Base-by-base conservation (phyloP, 1,284 basidiomycete species). In the Afroboletus lepidellus region DNA sequence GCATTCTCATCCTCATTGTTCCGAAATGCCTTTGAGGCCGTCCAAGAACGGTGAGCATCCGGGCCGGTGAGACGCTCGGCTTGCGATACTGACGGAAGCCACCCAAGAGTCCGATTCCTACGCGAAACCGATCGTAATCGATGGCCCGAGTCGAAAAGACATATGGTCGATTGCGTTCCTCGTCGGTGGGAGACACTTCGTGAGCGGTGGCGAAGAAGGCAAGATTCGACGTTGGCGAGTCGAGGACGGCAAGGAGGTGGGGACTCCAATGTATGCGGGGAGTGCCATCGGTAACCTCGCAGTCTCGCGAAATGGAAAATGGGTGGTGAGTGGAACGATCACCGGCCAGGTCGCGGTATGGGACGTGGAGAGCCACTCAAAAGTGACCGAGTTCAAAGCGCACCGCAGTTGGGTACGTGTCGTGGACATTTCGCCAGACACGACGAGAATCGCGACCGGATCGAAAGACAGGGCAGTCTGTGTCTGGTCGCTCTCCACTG, bases 221-320 rank as follows among this genome's bases (percentile, higher is more conserved):
- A 56, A 41, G 25, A 56, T 53, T 36, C 45, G 45, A n/a, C 8
- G 44, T 3, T 53, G 52, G 44, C 53, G 30, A n/a, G 44, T 50
- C 6, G 30, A 49, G 4, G 51, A 55, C 16, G 51, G 51, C 5
- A n/a, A 0, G 36, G 36, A 49, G 24, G 27, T 53, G 5, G 51
- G 30, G 13, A 12, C 11, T 18, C 41, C 48, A 6, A 41, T 54
- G 53, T 21, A 23, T n/a, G 21, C 53, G 2, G 44, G 38, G 8
- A 32, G 45, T 8, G 1, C 15, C 7, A 33, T 50, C 11, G 24
- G 23, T 3, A 32, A 25, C 21, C 33, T 50, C 18, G 53, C 36
- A 4, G 37, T 30, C 7, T 50, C 53, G 30, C 53, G 6, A 15
- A 45, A 54, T 18, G 52, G 53, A 27, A 56, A 36, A 23, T 56